Base-by-base conservation (phyloP, 1,284 basidiomycete genomes). In the Cutaneotrichosporon sp. region DNA sequence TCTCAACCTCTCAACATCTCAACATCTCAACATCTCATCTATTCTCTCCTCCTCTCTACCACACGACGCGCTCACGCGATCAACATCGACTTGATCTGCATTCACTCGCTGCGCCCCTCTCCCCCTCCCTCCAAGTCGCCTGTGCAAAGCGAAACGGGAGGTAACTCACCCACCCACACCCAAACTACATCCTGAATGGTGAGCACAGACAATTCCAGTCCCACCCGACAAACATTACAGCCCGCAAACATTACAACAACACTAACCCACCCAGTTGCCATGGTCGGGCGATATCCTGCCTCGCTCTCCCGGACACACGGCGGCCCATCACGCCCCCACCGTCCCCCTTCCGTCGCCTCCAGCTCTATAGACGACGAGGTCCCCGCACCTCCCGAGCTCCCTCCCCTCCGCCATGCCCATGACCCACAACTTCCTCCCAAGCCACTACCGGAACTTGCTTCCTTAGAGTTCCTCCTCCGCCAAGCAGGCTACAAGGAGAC, bases 401-500 rank as follows among this genome's bases (percentile, higher is more conserved):
- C 48, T 14, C 54, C 42, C 19, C 47, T 49, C 25, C 46, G 38
- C 17, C 52, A 25, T 1, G 32, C 35, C 16, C n/a, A 6, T 22
- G 49, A 20, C 11, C 32, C 22, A 31, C 48, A 50, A 27, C 31
- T 35, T n/a, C n/a, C 26, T 25, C 16, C 24, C 35, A n/a, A 20
- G 9, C 9, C 42, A 10, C 46, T 51, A 16, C 54, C 49, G 25
- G 53, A 59, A 27, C 44, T 52, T 4, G 86, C 89, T 57, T 80
- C 83, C 5, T 79, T 92, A 25, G 89, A 90, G 62, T 86, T 90
- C 71, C 78, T 92, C 16, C 78, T 92, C 20, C 79, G 82, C 49
- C 86, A 90, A 67, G 88, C 88, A 0, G 89, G 89, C 4, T 91
- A 90, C 78, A 90, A 88, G 70, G 89, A 91, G 68, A 90, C 88